A percentile compares a stretch with the other conserved stretches of the same genome.
phyloP scores from a whole-genome alignment of 208 protist genomes.

The Leishmania guyanensis region DNA sequence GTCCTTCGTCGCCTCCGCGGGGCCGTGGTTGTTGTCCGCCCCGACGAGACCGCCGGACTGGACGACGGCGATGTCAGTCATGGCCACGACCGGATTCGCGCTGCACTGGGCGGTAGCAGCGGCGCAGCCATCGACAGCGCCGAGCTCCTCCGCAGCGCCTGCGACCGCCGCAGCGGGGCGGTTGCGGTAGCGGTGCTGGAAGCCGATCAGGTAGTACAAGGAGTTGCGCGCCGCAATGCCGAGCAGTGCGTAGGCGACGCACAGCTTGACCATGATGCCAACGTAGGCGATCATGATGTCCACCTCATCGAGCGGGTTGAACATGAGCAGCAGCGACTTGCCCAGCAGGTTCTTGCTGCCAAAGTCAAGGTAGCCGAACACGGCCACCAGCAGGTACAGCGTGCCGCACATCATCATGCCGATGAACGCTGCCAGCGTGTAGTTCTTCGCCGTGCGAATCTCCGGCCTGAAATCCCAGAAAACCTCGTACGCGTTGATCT shows the following conservation, averaged over 20 bases:
- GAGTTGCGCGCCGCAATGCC: conserved; percentile 52
- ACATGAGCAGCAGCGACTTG: conserved; percentile 59
- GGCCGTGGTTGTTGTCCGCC: background rate
- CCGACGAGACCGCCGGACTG: background rate
- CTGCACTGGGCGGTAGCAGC: background rate
- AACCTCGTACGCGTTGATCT: conserved; percentile 59
- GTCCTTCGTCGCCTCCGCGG: background rate
- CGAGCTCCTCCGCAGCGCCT: background rate
- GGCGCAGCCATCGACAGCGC: background rate
- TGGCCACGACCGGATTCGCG: background rate
- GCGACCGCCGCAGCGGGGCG: background rate
- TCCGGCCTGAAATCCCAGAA: conserved; percentile 51
- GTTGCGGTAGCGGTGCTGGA: conserved; percentile 42
- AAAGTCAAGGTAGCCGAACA: conserved; percentile 81
- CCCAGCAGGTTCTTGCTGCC: conserved; percentile 25
- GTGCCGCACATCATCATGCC: conserved; percentile 56
- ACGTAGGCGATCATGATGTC: conserved; percentile 51
- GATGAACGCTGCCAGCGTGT: conserved; percentile 44
- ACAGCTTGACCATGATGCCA: conserved; percentile 64
- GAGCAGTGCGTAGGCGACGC: conserved; percentile 55
- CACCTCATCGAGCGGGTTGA: conserved; percentile 49
- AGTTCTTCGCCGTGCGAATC: conserved; percentile 28
- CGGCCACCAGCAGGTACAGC: conserved; percentile 52
- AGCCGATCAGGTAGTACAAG: conserved; percentile 57
- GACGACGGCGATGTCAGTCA: background rate